Base-by-base conservation (phyloP, 1,139 yeast species). In the Blastobotrys arbuscula region DNA sequence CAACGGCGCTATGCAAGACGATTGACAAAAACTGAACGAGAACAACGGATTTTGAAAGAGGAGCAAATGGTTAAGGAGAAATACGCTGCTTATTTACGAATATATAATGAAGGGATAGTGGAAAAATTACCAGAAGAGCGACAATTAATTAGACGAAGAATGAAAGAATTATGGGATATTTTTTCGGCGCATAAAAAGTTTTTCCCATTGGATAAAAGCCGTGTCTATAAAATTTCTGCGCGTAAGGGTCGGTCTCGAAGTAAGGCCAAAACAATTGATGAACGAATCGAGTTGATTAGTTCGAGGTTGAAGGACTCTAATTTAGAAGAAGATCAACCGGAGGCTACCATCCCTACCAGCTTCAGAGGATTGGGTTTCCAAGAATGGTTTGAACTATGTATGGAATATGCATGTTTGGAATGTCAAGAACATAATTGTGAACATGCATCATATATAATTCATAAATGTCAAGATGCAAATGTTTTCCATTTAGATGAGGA, bases 371-470 rank as follows among this genome's bases (percentile, higher is more conserved):
- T 89, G 19, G 71, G 74, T 1, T 86, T 86, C 61, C 85, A 83
- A 41, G 76, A 76, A 36, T 92, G 98, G 98, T 88, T 89, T 63
- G 80, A 78, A 53, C 71, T 92, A 8, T 87, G 89, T 60, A 82
- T 89, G 74, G 85, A 83, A 59, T 79, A 84, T 58, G 81, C 95
- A 0, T 64, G 92, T 21, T 72, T 81, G 21, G 77, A 74, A 59
- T 90, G 84, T 47, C 71, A 76, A 36, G 78, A 80, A 33, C 81
- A 78, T 20, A 95, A 96, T 0, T 5, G 8, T 12, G 44, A 31
- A 3, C 10, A 21, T 3, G 33, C 33, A 16, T 33, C 26, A 13
- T n/a, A 24, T 2, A 39, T 41, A 12, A 23, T 42, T 12, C 20
- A 37, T 7, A 28, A 33, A 38, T 24, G 37, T 18, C 36, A 31